Percentiles rank a stretch among this genome's conserved stretches.
These are phyloP conservation scores for Candida peoriensis DNA, from an alignment of 805 yeast genomes.

Conservation along the genomic window DNA sequence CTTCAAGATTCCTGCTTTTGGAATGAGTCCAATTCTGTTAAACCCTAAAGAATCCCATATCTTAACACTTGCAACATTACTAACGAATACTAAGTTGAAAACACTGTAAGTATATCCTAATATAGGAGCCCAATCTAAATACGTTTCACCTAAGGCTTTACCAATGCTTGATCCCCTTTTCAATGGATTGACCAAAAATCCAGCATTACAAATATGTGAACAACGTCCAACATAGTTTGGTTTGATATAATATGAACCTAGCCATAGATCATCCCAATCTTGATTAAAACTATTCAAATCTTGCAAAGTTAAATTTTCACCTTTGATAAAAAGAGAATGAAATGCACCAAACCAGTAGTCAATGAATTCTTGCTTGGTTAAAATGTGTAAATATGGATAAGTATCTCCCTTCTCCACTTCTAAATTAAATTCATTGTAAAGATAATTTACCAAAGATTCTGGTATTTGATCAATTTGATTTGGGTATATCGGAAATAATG, in stretches of 20 bases:
- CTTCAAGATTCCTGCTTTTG: conserved; percentile 68
- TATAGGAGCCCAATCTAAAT: conserved; percentile 66
- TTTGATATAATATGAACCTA: conserved; percentile 77
- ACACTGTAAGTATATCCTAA: conserved; percentile 81
- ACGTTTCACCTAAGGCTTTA: conserved; percentile 58
- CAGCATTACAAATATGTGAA: conserved; percentile 85
- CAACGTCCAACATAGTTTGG: conserved; percentile 86
- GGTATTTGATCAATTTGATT: conserved; percentile 42
- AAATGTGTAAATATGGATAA: conserved; percentile 52
- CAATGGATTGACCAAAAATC: conserved; percentile 61
- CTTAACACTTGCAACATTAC: conserved; percentile 66
- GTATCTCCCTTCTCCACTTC: conserved; percentile 73
- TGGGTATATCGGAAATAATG: conserved; percentile 56
- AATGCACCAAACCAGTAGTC: conserved; percentile 66
- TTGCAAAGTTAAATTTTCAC: no score
- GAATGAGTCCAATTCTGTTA: conserved; percentile 68
- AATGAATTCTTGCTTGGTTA: conserved; percentile 45
- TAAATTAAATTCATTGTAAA: conserved; percentile 50
- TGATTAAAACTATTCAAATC: conserved; percentile 2
- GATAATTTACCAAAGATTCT: conserved; percentile 35
- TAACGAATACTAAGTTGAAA: conserved; percentile 81
- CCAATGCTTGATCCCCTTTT: conserved; percentile 71
- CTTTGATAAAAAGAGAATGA: conserved; percentile 55
- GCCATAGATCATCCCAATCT: conserved; percentile 42
- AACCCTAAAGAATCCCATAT: conserved; percentile 87